These are phyloP conservation scores for Phytophthora lateralis DNA, from an alignment of 352 stramenopile genomes.

Conservation along the genomic window DNA sequence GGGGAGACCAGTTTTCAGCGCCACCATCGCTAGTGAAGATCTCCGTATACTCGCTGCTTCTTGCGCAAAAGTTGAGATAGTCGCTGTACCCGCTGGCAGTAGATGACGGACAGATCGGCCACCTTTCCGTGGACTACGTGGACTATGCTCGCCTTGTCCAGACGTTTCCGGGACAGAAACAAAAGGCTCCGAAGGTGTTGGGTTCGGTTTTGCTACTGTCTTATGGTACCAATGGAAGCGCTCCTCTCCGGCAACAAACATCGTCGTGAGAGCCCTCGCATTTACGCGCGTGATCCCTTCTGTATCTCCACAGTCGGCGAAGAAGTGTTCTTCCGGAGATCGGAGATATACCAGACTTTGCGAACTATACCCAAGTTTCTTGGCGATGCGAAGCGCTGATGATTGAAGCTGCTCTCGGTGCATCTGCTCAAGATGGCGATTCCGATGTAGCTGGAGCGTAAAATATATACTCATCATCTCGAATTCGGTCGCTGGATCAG, in stretches of 20 bases:
- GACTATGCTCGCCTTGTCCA: constrained; percentile 1
- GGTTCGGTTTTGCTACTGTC: constrained; percentile 29
- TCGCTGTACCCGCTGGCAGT: neutral
- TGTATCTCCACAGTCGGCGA: constrained; percentile 52
- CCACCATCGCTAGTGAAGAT: constrained; percentile 32
- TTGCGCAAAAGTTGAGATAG: constrained; percentile 6
- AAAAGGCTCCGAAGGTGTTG: constrained; percentile 3
- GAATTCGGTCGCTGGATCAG: constrained; percentile 36
- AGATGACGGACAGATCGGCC: constrained; percentile 15
- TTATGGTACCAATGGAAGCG: constrained; percentile 73
- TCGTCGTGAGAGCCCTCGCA: constrained; percentile 26
- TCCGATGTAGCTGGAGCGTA: constrained; percentile 46
- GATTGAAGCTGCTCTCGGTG: constrained; percentile 27
- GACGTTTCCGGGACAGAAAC: constrained; percentile 5
- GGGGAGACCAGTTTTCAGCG: constrained; percentile 28
- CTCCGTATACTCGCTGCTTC: constrained; percentile 19
- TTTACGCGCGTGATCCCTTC: constrained; percentile 47
- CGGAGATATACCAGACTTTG: constrained; percentile 35
- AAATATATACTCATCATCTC: constrained; percentile 50
- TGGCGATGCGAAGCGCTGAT: constrained; percentile 28
- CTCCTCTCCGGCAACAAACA: constrained; percentile 62
- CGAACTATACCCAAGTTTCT: constrained; percentile 44
- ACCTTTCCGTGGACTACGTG: constrained; percentile 16
- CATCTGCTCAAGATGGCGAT: constrained; percentile 26
- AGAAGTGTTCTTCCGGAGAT: constrained; percentile 36